Percentiles rank a stretch among this genome's conserved stretches.
phyloP scores from a whole-genome alignment of 495 filamentous ascomycete genomes.

The Tuber indicum region DNA sequence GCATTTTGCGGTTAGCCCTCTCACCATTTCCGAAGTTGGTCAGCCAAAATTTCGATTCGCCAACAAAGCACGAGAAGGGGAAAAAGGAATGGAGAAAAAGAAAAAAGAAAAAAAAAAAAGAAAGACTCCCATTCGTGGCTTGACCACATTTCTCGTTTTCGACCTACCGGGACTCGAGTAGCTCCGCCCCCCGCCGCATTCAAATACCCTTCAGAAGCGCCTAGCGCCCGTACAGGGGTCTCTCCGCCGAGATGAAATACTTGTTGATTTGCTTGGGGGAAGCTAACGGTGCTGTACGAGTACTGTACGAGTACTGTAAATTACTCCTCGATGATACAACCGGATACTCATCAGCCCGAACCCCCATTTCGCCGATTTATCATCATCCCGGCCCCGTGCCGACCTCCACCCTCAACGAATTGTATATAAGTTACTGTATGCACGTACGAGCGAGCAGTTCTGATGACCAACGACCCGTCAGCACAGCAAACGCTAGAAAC shows the following conservation, averaged over 20 bases:
- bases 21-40: conserved; percentile 14
- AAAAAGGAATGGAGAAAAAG: background rate
- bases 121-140: conserved; percentile 16
- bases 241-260: conserved; percentile 15
- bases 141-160: conserved; percentile 15
- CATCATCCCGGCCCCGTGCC: conserved; percentile 24
- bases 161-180: no score
- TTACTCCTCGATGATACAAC: background rate
- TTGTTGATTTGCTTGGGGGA: background rate
- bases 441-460: no score
- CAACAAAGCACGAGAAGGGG: conserved; percentile 11
- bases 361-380: conserved; percentile 24
- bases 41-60: conserved; percentile 8
- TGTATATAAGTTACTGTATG: background rate
- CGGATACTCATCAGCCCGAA: conserved; percentile 32
- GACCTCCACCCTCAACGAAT: background rate
- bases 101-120: conserved; percentile 20
- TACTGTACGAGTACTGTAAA: no score
- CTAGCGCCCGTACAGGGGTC: conserved; percentile 4
- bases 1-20: conserved; percentile 18
- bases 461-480: background rate
- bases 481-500: background rate
- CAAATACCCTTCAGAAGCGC: conserved; percentile 9
- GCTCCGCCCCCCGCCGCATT: conserved; percentile 12
- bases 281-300: background rate